A percentile compares a stretch with the other conserved stretches of the same genome.
These are phyloP conservation scores for Penicillium decumbens DNA, from an alignment of 2,329 filamentous ascomycete species.

Conservation along the genomic window DNA sequence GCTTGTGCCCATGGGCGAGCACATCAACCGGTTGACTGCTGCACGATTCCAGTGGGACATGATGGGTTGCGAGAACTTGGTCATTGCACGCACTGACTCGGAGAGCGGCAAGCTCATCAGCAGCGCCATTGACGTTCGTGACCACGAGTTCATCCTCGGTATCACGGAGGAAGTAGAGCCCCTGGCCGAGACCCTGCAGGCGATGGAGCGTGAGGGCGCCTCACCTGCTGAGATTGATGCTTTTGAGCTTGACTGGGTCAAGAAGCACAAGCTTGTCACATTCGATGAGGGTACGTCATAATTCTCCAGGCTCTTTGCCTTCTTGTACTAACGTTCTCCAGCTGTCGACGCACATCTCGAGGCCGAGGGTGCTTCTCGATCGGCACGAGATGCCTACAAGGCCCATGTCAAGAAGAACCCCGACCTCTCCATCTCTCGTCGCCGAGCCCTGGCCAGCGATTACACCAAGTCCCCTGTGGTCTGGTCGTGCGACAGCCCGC, in stretches of 20 bases:
- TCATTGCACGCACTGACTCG: constrained; percentile 92
- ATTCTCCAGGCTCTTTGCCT: not conserved
- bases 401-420: constrained; percentile 58
- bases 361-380: constrained; percentile 58
- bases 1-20: constrained; percentile 85
- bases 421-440: constrained; percentile 72
- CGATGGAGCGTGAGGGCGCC: constrained; percentile 79
- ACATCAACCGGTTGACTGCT: constrained; percentile 90
- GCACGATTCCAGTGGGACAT: constrained; percentile 97
- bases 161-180: constrained; percentile 73
- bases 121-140: constrained; percentile 84
- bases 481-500: constrained; percentile 87
- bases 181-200: constrained; percentile 80
- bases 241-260: constrained; percentile 85
- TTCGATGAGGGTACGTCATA: constrained; percentile 68
- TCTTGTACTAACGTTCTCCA: constrained; percentile 22
- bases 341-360: constrained; percentile 72
- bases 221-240: constrained; percentile 73
- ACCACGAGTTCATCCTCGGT: constrained; percentile 95
- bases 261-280: constrained; percentile 74
- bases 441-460: constrained; percentile 65
- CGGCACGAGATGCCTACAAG: constrained; percentile 65
- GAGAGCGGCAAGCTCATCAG: constrained; percentile 88
- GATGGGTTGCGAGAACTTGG: constrained; percentile 91
- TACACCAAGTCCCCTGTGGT: constrained; percentile 65